Evolutionary conservation across 1,284 basidiomycete genomes (phyloP).

Genomic region (Fomitiporia mediterranea): DNA sequence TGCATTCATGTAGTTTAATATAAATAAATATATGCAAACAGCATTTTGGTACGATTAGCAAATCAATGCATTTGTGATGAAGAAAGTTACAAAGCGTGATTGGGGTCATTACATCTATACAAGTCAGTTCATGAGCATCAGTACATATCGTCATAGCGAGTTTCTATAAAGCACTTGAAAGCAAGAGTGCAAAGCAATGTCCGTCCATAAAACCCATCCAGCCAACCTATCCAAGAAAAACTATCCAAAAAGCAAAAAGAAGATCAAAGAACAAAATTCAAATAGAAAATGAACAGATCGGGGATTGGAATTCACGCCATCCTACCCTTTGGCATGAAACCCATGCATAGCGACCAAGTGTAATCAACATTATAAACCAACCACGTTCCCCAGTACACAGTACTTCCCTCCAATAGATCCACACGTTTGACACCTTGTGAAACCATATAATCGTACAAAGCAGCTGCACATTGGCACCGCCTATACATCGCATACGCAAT

Average conservation of each 20-base stretch:
- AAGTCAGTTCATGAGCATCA: not conserved
- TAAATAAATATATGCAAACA: not conserved
- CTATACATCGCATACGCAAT: conserved; percentile 7
- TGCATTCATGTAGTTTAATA: no score
- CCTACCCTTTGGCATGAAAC: conserved; percentile 15
- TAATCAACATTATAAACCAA: conserved; percentile 5
- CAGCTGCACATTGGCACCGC: conserved; percentile 5
- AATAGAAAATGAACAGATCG: not conserved
- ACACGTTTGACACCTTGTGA: conserved; percentile 17
- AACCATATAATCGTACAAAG: conserved; percentile 4
- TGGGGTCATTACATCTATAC: not conserved
- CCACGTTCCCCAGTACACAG: conserved; percentile 17
- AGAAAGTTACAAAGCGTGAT: not conserved
- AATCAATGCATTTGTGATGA: not conserved
- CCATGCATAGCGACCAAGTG: conserved; percentile 10
- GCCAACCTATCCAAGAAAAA: not conserved
- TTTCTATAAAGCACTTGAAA: no score
- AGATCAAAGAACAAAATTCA: not conserved
- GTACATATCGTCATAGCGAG: not conserved
- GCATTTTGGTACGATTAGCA: not conserved
- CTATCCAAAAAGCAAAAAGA: not conserved
- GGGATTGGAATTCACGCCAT: not conserved
- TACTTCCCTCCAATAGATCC: conserved; percentile 12
- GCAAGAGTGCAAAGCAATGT: no score
- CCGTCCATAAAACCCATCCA: no score